phyloP scores from a whole-genome alignment of 2,329 filamentous ascomycete genomes.

The Periglandula ipomoeae region DNA sequence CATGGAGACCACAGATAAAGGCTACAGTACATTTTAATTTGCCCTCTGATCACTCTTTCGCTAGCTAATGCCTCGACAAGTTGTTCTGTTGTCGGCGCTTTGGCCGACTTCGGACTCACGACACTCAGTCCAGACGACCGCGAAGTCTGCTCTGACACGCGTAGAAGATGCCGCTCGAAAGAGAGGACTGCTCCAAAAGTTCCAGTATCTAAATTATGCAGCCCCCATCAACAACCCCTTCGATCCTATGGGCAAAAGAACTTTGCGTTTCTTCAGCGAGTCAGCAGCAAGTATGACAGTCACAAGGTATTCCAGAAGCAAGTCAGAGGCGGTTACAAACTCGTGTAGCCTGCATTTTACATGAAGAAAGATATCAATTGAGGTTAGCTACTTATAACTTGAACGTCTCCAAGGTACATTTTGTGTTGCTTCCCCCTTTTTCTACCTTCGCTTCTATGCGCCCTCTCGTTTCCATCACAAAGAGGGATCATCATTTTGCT shows the following conservation, averaged over 20 bases:
- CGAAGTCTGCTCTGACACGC: too few relatives aligned
- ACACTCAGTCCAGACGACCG: too few relatives aligned
- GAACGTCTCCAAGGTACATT: not conserved
- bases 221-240: too few relatives aligned
- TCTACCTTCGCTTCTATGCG: not conserved
- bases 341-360: not conserved
- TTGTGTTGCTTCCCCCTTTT: not conserved
- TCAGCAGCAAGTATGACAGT: conserved; percentile 23
- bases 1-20: too few relatives aligned
- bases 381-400: not conserved
- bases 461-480: not conserved
- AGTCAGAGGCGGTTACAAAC: conserved; percentile 27
- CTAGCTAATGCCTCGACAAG: too few relatives aligned
- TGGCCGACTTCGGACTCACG: too few relatives aligned
- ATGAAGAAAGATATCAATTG: not conserved
- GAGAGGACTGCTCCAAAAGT: too few relatives aligned
- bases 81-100: too few relatives aligned
- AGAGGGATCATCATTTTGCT: not conserved
- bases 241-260: conserved; percentile 26
- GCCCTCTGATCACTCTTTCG: too few relatives aligned
- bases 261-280: conserved; percentile 16
- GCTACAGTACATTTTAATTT: too few relatives aligned
- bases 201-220: too few relatives aligned
- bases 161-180: too few relatives aligned
- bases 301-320: conserved; percentile 22